Conservation (phyloP, 1,139 yeast species). For the Yamadazyma sp. region DNA sequence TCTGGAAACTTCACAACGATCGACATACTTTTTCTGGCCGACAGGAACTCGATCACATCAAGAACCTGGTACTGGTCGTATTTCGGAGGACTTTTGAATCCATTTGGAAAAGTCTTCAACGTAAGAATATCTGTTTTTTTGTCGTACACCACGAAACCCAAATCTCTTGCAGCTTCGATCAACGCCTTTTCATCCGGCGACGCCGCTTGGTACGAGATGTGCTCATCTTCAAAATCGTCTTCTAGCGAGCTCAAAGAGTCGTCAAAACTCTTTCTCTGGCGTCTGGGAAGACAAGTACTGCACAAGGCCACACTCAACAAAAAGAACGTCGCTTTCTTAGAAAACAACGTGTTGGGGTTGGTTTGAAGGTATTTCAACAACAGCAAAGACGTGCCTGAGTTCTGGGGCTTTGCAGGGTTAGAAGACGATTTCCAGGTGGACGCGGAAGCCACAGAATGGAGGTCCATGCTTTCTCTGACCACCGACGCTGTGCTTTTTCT, state of each 20-base stretch:
- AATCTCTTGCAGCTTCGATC: constrained; percentile 90
- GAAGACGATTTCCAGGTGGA: constrained; percentile 41
- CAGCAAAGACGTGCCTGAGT: constrained; percentile 41
- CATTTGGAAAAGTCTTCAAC: constrained; percentile 79
- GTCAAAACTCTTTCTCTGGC: not conserved
- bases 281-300: constrained; percentile 80
- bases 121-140: constrained; percentile 59
- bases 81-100: constrained; percentile 63
- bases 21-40: constrained; percentile 92
- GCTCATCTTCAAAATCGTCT: constrained; percentile 16
- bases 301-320: constrained; percentile 81
- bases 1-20: constrained; percentile 79
- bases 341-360: constrained; percentile 68
- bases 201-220: constrained; percentile 80
- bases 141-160: constrained; percentile 81
- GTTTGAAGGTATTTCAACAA: constrained; percentile 67
- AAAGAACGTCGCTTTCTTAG: constrained; percentile 76
- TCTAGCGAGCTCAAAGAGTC: constrained; percentile 1
- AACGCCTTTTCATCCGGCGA: constrained; percentile 96
- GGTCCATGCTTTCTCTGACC: constrained; percentile 32
- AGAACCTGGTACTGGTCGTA: constrained; percentile 71
- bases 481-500: constrained; percentile 36
- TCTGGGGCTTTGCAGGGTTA: constrained; percentile 33
- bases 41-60: constrained; percentile 82
- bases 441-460: constrained; percentile 20